Conservation (phyloP, 2,329 filamentous ascomycete species). For the Fusarium temperatum region DNA sequence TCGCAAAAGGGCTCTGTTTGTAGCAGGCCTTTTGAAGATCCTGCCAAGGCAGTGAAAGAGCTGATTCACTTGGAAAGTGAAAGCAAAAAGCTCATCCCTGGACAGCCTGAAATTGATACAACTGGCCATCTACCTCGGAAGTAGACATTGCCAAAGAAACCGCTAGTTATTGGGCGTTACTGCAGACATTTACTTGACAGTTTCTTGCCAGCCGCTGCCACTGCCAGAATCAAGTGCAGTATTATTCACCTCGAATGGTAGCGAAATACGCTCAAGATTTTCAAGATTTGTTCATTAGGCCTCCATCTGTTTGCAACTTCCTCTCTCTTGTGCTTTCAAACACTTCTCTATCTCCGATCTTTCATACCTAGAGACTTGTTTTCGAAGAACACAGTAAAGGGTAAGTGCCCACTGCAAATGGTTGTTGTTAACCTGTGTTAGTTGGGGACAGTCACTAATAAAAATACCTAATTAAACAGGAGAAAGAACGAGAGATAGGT, state of each 20-base stretch:
- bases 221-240: constrained; percentile 15
- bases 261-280: constrained; percentile 4
- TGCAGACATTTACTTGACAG: constrained; percentile 7
- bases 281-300: background rate
- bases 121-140: background rate
- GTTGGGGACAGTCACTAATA: background rate
- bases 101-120: background rate
- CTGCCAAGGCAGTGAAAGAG: constrained; percentile 31
- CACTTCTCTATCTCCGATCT: background rate
- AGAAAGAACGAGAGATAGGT: constrained; percentile 7
- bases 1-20: constrained; percentile 37
- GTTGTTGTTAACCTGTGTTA: background rate
- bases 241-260: background rate
- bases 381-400: constrained; percentile 1
- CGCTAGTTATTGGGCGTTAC: background rate
- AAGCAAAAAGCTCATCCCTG: constrained; percentile 1
- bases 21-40: constrained; percentile 38
- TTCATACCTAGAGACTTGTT: background rate
- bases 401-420: background rate
- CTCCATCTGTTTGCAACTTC: background rate
- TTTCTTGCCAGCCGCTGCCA: constrained; percentile 31
- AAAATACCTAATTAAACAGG: background rate
- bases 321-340: background rate
- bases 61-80: constrained; percentile 9
- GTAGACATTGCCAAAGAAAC: background rate